Evolutionary conservation across 108 stramenopile species (phyloP).

Genomic region (Cyclotella sp.): DNA sequence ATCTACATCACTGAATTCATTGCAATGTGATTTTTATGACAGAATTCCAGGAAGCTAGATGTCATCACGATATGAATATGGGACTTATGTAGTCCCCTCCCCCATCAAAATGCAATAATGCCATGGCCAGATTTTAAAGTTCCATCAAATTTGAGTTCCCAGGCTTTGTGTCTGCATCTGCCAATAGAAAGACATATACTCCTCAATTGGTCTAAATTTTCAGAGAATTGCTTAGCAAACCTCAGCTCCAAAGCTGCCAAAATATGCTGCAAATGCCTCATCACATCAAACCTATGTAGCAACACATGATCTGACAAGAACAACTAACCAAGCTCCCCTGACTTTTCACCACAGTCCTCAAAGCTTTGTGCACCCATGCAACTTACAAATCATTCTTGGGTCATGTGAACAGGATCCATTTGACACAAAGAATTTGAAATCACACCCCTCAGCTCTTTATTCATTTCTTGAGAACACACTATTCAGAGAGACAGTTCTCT

Average conservation of each 20-base stretch:
- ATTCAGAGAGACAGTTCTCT: too few relatives aligned
- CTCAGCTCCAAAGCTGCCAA: slow-evolving; percentile 75
- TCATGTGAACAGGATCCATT: slow-evolving; percentile 83
- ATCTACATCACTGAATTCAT: slow-evolving; percentile 26
- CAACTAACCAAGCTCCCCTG: slow-evolving; percentile 66
- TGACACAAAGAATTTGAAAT: slow-evolving; percentile 68
- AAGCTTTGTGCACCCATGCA: slow-evolving; percentile 65
- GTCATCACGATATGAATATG: slow-evolving; percentile 81
- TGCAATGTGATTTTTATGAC: slow-evolving; percentile 18
- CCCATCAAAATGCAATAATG: slow-evolving; percentile 73
- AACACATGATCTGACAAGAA: slow-evolving; percentile 54
- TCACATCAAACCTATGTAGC: slow-evolving; percentile 76
- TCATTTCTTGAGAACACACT: too few relatives aligned
- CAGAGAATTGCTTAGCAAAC: slow-evolving; percentile 69
- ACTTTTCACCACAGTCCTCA: slow-evolving; percentile 80
- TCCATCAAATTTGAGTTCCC: slow-evolving; percentile 77
- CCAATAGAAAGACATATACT: slow-evolving; percentile 72
- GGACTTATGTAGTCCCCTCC: slow-evolving; percentile 71
- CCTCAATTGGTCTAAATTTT: slow-evolving; percentile 75
- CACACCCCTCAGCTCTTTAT: slow-evolving; percentile 76
- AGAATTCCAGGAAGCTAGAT: slow-evolving; percentile 82
- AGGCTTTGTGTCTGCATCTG: slow-evolving; percentile 48
- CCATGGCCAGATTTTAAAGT: slow-evolving; percentile 69
- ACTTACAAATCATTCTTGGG: slow-evolving; percentile 79
- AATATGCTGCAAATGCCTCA: slow-evolving; percentile 69